phyloP scores from a whole-genome alignment of 345 rosid species.

The Mangifera indica region DNA sequence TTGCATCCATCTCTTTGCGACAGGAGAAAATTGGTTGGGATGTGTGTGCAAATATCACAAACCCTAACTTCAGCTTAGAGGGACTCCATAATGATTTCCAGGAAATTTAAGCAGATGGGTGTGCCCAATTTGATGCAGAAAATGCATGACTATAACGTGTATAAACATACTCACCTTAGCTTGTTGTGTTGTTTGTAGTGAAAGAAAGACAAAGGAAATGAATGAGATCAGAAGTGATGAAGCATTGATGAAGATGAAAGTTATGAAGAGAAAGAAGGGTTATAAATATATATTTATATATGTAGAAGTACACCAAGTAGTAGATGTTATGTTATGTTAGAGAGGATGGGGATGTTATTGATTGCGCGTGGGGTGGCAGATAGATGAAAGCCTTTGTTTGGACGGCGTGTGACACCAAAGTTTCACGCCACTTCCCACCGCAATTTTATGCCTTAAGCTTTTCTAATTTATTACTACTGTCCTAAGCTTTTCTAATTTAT shows the following conservation, averaged over 20 bases:
- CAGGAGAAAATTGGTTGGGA: too few species aligned
- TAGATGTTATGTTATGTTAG: constrained; percentile 1
- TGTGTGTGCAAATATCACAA: too few species aligned
- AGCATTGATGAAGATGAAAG: background rate
- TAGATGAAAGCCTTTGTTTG: constrained; percentile 64
- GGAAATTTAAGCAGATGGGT: too few species aligned
- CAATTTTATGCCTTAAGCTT: constrained; percentile 54
- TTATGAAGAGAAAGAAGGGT: constrained; percentile 3
- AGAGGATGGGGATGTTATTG: constrained; percentile 34
- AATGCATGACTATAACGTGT: too few species aligned
- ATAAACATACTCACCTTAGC: too few species aligned
- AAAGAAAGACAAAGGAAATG: too few species aligned
- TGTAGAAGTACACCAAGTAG: constrained; percentile 24
- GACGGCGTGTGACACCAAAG: constrained; percentile 78
- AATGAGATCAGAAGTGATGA: background rate
- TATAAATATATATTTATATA: constrained; percentile 24
- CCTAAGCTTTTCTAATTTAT: constrained; percentile 27
- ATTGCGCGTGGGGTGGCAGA: constrained; percentile 95
- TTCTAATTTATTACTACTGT: too few species aligned
- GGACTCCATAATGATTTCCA: too few species aligned
- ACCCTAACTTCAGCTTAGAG: too few species aligned
- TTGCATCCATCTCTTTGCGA: too few species aligned
- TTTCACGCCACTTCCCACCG: constrained; percentile 68
- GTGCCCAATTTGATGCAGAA: too few species aligned
- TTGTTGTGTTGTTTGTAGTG: too few species aligned